These are phyloP conservation scores for Hanseniaspora guilliermondii DNA, from an alignment of 805 yeast genomes.

Conservation along the genomic window DNA sequence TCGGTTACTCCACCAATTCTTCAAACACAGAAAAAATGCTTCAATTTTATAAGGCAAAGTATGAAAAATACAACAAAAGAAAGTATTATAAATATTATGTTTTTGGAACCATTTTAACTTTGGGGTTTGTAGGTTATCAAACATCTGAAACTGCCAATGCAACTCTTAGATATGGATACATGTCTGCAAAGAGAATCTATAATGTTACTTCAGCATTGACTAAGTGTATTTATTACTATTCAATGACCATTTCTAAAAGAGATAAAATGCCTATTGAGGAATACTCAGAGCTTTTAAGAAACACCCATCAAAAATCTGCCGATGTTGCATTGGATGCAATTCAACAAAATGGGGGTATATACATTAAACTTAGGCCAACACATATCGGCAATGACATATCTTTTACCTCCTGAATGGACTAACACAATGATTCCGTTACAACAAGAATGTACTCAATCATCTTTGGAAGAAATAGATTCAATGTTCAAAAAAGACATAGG, in stretches of 20 bases:
- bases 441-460: constrained; percentile 75
- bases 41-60: constrained; percentile 3
- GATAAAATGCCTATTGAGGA: constrained; percentile 35
- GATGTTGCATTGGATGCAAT: constrained; percentile 63
- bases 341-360: constrained; percentile 80
- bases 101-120: constrained; percentile 45
- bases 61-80: constrained; percentile 11
- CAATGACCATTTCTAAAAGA: constrained; percentile 29
- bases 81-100: constrained; percentile 33
- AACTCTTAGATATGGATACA: constrained; percentile 4
- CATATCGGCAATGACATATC: constrained; percentile 78
- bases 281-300: constrained; percentile 40
- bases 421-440: constrained; percentile 85
- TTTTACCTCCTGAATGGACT: constrained; percentile 91
- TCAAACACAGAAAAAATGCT: neutral
- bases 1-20: neutral
- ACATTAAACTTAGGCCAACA: constrained; percentile 91
- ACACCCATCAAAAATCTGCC: constrained; percentile 70
- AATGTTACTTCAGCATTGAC: constrained; percentile 58
- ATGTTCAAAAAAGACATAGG: constrained; percentile 56
- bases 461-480: constrained; percentile 50
- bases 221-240: constrained; percentile 62
- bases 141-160: constrained; percentile 20
- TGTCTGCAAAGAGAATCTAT: constrained; percentile 37
- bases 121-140: constrained; percentile 13